Evolutionary conservation across 169 alveolate genomes (phyloP), one percentile per base, ranked within the genome.

Genomic region (Theileria equi): DNA sequence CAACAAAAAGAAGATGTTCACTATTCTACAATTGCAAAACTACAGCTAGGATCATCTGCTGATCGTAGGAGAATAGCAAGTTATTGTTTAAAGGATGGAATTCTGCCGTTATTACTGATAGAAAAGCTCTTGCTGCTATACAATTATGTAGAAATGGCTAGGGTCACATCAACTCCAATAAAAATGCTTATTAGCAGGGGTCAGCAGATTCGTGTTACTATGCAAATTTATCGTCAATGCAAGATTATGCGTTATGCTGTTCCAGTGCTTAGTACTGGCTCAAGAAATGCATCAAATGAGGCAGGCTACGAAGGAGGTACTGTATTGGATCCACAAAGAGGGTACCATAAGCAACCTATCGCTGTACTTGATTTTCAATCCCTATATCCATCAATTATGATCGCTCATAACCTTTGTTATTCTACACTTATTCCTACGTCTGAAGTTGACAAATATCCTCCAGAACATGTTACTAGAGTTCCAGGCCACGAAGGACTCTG

Each of bases 1-100:
- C 98, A 96, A 60, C 98, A 96, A 84, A 98, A 98, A 87, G 99
- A 98, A 83, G 99, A 98, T 60, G 99, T 98, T 5, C 99, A 95
- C 81, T 95, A 97, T 81, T 89, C 98, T 68, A 93, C 95, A 72
- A 95, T 98, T 61, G 90, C 96, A 28, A 96, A 91, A 49, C 90
- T 98, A 43, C 95, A 94, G 84, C 77, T 79, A 25, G 96, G 95
- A 31, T 91, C 93, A 69, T 94, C 97, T 6, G 98, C 93, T 58
- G 95, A 98, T 5, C 90, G 99, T 45, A 91, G 97, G 47, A 94
- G 99, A 71, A 82, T 98, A 23, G 99, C 99, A 38, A 94, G 97
- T 31, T 98, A 98, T 90, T 98, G 99, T 83, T 88, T 98, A 66
- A 98, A 98, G 90, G 99, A 98, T 78, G 96, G 99, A 1, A 74